Conservation (phyloP, 345 rosid genomes). For the Erodium maritimum region DNA sequence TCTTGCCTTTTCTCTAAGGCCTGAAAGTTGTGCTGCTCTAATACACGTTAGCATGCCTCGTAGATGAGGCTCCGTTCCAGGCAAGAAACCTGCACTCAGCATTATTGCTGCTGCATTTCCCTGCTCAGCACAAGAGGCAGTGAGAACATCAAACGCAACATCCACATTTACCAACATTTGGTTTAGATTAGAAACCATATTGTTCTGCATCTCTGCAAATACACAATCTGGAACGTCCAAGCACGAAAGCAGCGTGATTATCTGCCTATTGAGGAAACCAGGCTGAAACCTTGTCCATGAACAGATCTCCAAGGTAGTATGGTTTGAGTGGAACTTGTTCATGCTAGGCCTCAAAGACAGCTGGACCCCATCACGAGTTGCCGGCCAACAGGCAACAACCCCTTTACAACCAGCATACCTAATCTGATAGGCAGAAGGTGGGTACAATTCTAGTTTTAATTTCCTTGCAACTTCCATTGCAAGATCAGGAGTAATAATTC, state of each 20-base stretch:
- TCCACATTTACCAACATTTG: conserved; percentile 54
- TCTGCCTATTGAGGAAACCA: conserved; percentile 86
- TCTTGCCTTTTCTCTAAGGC: conserved; percentile 72
- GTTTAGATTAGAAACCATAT: conserved; percentile 51
- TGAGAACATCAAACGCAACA: conserved; percentile 75
- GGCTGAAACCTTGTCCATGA: conserved; percentile 94
- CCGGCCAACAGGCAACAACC: conserved; percentile 89
- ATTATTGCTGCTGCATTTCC: conserved; percentile 77
- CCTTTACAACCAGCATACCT: conserved; percentile 90
- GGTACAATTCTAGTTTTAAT: conserved; percentile 37
- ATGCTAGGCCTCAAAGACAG: conserved; percentile 64
- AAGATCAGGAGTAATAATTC: conserved; percentile 70
- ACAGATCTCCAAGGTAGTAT: conserved; percentile 65
- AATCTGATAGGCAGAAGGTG: conserved; percentile 80
- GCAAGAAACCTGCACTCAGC: conserved; percentile 86
- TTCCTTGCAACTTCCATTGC: conserved; percentile 61
- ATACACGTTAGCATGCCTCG: conserved; percentile 76
- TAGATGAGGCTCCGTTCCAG: conserved; percentile 67
- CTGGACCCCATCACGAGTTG: conserved; percentile 39
- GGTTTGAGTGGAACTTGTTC: conserved; percentile 58
- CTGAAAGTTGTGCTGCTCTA: conserved; percentile 81
- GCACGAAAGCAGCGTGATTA: conserved; percentile 57
- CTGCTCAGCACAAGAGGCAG: conserved; percentile 62
- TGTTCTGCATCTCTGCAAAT: conserved; percentile 66
- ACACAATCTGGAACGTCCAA: conserved; percentile 52